These are phyloP conservation scores for Beauveria sp. DNA, from an alignment of 2,329 filamentous ascomycete genomes.

Conservation along the genomic window DNA sequence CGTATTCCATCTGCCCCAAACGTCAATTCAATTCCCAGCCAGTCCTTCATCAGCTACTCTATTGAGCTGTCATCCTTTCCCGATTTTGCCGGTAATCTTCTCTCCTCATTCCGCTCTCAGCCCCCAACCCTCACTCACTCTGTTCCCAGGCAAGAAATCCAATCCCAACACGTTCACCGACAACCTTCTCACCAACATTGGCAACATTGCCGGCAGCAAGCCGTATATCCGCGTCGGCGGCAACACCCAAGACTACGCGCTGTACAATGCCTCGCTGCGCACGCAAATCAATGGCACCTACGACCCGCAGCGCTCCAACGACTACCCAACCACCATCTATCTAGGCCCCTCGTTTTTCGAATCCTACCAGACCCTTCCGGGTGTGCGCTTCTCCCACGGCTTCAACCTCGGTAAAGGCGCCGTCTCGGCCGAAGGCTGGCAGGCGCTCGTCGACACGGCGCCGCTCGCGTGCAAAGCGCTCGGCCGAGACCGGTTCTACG, in stretches of 20 bases:
- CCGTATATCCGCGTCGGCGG: slow-evolving; percentile 57
- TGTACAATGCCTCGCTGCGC: slow-evolving; percentile 47
- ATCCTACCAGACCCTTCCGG: slow-evolving; percentile 50
- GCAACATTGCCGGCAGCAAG: slow-evolving; percentile 44
- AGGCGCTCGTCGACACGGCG: slow-evolving; percentile 46
- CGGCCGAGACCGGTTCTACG: slow-evolving; percentile 39
- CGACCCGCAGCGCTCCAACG: slow-evolving; percentile 39
- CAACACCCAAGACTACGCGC: slow-evolving; percentile 59
- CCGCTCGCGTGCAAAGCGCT: slow-evolving; percentile 51
- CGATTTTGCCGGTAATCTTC: slow-evolving; percentile 36
- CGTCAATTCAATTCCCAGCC: slow-evolving; percentile 16
- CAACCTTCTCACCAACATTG: slow-evolving; percentile 51
- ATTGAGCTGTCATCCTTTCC: slow-evolving; percentile 45
- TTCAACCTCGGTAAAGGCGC: slow-evolving; percentile 50
- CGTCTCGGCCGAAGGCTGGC: slow-evolving; percentile 42
- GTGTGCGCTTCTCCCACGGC: slow-evolving; percentile 50
- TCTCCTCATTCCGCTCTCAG: background rate
- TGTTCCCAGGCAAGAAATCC: slow-evolving; percentile 38
- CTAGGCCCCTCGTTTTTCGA: slow-evolving; percentile 58
- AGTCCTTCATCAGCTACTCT: slow-evolving; percentile 41
- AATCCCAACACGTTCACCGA: slow-evolving; percentile 52
- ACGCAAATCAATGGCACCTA: slow-evolving; percentile 45
- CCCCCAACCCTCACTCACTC: background rate
- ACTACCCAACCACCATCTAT: slow-evolving; percentile 53
- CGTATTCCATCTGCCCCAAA: background rate